Conservation (phyloP, 257 asterid genomes). For the Salvia rosmarinus region DNA sequence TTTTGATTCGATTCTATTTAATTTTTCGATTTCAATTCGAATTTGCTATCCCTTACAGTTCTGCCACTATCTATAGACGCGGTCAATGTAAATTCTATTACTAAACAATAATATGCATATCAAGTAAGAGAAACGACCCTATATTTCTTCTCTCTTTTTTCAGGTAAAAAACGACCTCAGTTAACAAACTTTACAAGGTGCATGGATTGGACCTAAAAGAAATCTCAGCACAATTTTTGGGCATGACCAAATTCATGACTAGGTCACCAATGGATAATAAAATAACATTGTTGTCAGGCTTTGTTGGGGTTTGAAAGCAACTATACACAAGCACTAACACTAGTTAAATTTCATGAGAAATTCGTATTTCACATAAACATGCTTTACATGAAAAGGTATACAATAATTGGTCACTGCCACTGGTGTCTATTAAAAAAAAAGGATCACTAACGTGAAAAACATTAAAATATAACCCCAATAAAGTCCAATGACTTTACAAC, state of each 20-base stretch:
- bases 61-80: too few relatives aligned
- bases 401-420: constrained; percentile 17
- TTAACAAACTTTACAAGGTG: too few relatives aligned
- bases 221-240: too few relatives aligned
- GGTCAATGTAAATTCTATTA: too few relatives aligned
- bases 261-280: background rate
- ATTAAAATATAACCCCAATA: background rate
- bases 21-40: too few relatives aligned
- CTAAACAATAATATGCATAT: too few relatives aligned
- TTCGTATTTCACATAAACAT: constrained; percentile 12
- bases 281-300: constrained; percentile 23
- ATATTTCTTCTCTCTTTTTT: too few relatives aligned
- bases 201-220: too few relatives aligned
- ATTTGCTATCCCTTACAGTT: too few relatives aligned
- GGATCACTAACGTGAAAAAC: constrained; percentile 16
- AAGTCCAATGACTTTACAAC: constrained; percentile 11
- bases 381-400: constrained; percentile 2
- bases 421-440: background rate
- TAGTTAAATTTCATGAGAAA: background rate
- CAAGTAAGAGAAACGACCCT: too few relatives aligned
- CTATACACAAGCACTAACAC: background rate
- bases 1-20: too few relatives aligned
- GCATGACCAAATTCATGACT: background rate
- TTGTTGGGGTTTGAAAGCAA: constrained; percentile 20
- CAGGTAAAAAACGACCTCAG: too few relatives aligned